Evolutionary conservation across 164 flowering plant species (phyloP).

Genomic region (Magnolia changhungtana): DNA sequence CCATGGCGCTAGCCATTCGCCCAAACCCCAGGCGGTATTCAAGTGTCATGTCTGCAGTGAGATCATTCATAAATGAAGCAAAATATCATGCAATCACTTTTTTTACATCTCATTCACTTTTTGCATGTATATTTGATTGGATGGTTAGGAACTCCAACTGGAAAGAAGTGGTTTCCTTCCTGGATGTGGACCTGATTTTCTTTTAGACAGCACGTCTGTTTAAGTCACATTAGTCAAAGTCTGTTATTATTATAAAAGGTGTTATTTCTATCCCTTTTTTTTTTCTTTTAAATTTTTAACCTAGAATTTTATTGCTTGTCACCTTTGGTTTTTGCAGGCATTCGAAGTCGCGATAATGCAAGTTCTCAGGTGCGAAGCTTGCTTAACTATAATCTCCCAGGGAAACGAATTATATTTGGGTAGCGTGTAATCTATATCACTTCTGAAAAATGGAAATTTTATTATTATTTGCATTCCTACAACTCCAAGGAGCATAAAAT

Average conservation of each 20-base stretch:
- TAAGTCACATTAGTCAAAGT: background rate
- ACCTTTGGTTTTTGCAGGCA: constrained; percentile 39
- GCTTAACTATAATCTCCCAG: background rate
- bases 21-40: too few species aligned
- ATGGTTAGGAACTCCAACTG: background rate
- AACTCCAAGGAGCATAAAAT: background rate
- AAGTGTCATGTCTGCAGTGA: too few species aligned
- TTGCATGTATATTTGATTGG: too few species aligned
- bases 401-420: background rate
- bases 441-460: background rate
- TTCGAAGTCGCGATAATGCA: constrained; percentile 38
- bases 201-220: background rate
- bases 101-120: too few species aligned
- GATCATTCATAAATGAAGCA: too few species aligned
- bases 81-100: too few species aligned
- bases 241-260: background rate
- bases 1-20: too few species aligned
- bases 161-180: background rate
- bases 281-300: background rate
- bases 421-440: background rate
- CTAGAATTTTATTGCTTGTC: background rate
- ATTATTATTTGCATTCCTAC: background rate
- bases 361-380: constrained; percentile 53
- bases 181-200: background rate
- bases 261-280: background rate